Evolutionary conservation across 2,329 filamentous ascomycete species (phyloP).

Genomic region (Aureobasidium sp.): DNA sequence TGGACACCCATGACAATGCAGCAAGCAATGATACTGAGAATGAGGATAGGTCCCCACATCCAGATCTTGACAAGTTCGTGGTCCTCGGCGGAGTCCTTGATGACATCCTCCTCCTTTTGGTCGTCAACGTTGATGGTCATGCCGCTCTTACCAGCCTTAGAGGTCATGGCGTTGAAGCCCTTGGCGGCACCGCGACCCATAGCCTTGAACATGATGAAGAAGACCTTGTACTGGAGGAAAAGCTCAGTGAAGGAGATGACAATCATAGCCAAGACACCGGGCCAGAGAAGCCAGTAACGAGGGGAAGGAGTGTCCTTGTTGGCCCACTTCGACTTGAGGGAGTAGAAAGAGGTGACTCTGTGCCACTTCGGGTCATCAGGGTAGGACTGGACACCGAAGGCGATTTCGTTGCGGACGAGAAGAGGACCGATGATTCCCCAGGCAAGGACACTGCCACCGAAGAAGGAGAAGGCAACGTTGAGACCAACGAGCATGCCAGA

Average conservation of each 20-base stretch:
- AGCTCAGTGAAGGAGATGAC: slow-evolving; percentile 51
- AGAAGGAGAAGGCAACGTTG: slow-evolving; percentile 66
- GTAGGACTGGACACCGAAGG: slow-evolving; percentile 29
- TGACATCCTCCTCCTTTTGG: slow-evolving; percentile 42
- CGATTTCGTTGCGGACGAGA: slow-evolving; percentile 56
- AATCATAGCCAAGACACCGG: slow-evolving; percentile 57
- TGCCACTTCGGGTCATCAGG: slow-evolving; percentile 50
- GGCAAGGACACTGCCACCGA: slow-evolving; percentile 58
- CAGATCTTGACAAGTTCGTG: slow-evolving; percentile 58
- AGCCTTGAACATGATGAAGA: slow-evolving; percentile 54
- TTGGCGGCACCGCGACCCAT: slow-evolving; percentile 52
- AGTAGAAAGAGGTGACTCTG: slow-evolving; percentile 44
- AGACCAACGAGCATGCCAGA: slow-evolving; percentile 63
- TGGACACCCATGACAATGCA: slow-evolving; percentile 60
- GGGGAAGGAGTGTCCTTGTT: slow-evolving; percentile 52
- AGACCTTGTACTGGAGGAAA: slow-evolving; percentile 47
- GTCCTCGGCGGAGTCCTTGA: slow-evolving; percentile 56
- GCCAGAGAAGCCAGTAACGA: slow-evolving; percentile 60
- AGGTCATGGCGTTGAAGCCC: slow-evolving; percentile 42
- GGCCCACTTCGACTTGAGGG: slow-evolving; percentile 38
- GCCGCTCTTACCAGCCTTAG: background rate
- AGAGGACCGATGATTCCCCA: slow-evolving; percentile 64
- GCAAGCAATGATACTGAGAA: slow-evolving; percentile 53
- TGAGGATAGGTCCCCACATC: slow-evolving; percentile 58
- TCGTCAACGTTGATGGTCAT: slow-evolving; percentile 2